Base-by-base conservation (phyloP, 345 rosid genomes). In the Euphorbia tirucalli region DNA sequence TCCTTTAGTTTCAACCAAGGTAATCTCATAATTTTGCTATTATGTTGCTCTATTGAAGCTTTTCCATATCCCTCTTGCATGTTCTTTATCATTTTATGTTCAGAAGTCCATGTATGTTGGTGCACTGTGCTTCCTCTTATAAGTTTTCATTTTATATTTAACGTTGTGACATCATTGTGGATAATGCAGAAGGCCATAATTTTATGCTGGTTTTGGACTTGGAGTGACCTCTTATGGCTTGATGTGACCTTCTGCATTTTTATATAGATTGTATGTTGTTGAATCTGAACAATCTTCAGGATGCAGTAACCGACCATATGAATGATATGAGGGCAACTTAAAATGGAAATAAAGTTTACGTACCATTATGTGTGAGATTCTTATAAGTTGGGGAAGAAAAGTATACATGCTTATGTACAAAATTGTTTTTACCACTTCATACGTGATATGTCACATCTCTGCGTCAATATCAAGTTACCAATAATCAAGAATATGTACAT, bases 1-100 rank as follows among this genome's bases (percentile, higher is more conserved):
- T 77, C 99, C 99, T 58, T 70, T 95, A 78, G 97, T 95, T 63
- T 92, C 99, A 80, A 89, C 93, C 41, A 95, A 93, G 95, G 98
- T 89, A 71, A 19, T 71, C 74, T 75, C 41, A 65, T 66, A 48
- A 54, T 10, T 60, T 55, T 74, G 25, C 57, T 32, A 10, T 30
- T 66, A 9, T n/a, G 16, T 57, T 21, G 10, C 14, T 10, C 2
- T 61, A 3, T 61, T 61, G 30, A 61, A 35, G 25, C 65, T 35
- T 59, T 61, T 4, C 14, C 30, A 11, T 63, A 39, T 39, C 52
- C 10, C 30, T 63, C 14, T 63, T 63, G 46, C 49, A 21, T 63
- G 43, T 35, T 10, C 30, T 11, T 4, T 63, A 35, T 39, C 13
- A n/a, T 63, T 43, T 6, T 63, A 37, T 63, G 8, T 63, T 63